Base-by-base conservation (phyloP, 176 grass and related monocot species). In the Urochloa ruziziensis region DNA sequence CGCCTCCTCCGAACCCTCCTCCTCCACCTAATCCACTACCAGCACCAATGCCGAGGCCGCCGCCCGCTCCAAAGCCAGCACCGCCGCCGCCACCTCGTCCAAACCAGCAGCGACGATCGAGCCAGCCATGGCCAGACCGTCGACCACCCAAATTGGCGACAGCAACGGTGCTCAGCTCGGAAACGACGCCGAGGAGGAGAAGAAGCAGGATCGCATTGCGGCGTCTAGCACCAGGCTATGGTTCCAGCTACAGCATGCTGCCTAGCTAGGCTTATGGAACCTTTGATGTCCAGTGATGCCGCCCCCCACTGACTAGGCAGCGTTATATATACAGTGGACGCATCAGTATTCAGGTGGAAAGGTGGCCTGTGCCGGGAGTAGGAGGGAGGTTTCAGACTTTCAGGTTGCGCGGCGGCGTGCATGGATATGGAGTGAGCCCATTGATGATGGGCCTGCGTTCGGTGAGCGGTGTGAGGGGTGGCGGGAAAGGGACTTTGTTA, bases 391-490 rank as follows among this genome's bases (percentile, higher is more conserved):
- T 72, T 48, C 42, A 72, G 68, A 43, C 30, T 48, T 72, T 48
- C 42, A 72, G 68, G 68, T 48, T 72, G 42, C 27, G 68, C 68
- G 68, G 68, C 44, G 25, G 27, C 25, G 3, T 48, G 68, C 68
- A 72, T 72, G 68, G 68, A 30, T 30, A 28, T 48, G 42, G 68
- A 72, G 68, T 71, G 68, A 71, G 25, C 44, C 13, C 42, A 72
- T 29, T 72, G 24, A 72, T 72, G 25, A 0, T 18, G 39, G 24
- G 1, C 68, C 40, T 0, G 6, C 6, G n/a, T 47, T 28, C 0
- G 7, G 68, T 48, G 42, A 72, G 7, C 43, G 8, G 42, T 30
- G n/a, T 72, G 67, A n/a, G 68, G 27, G 25, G 48, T 72, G 42
- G 68, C 42, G 25, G 68, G 68, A 48, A 11, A 71, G 40, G 43